phyloP scores from a whole-genome alignment of 495 filamentous ascomycete genomes.

The Saxophila tyrrhenica region DNA sequence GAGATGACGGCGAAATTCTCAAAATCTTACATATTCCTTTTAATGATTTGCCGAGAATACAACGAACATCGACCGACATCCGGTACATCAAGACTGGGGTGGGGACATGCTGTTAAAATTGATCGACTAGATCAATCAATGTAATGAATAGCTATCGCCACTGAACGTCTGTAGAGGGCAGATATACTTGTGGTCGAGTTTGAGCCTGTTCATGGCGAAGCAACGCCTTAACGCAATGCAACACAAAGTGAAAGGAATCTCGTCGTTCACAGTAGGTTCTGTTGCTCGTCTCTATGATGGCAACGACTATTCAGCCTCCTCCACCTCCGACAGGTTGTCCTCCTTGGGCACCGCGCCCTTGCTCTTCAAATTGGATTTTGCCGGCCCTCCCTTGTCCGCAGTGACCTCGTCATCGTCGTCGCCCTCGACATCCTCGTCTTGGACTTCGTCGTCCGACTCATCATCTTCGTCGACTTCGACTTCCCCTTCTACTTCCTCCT shows the following conservation, averaged over 20 bases:
- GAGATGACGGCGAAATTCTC: not conserved
- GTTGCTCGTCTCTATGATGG: not conserved
- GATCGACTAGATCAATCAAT: too few relatives aligned
- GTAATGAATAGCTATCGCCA: too few relatives aligned
- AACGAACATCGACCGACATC: not conserved
- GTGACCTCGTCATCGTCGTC: constrained; percentile 16
- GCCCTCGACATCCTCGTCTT: constrained; percentile 7
- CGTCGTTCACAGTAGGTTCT: not conserved
- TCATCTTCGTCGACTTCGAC: constrained; percentile 18
- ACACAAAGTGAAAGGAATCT: too few relatives aligned
- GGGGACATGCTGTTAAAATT: too few relatives aligned
- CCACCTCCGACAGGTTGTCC: constrained; percentile 22
- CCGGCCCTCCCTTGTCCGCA: constrained; percentile 22
- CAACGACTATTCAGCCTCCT: constrained; percentile 9
- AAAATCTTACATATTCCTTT: not conserved
- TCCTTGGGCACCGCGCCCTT: constrained; percentile 19
- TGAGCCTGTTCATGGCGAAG: too few relatives aligned
- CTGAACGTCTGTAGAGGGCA: too few relatives aligned
- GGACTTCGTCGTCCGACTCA: constrained; percentile 17
- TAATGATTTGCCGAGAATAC: too few relatives aligned
- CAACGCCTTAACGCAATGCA: too few relatives aligned
- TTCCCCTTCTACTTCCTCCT: constrained; percentile 15
- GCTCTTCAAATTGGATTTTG: constrained; percentile 18
- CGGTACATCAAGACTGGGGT: not conserved
- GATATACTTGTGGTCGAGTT: too few relatives aligned